These are phyloP conservation scores for Dactylellina sp. DNA, from an alignment of 2,329 filamentous ascomycete species.

Conservation along the genomic window DNA sequence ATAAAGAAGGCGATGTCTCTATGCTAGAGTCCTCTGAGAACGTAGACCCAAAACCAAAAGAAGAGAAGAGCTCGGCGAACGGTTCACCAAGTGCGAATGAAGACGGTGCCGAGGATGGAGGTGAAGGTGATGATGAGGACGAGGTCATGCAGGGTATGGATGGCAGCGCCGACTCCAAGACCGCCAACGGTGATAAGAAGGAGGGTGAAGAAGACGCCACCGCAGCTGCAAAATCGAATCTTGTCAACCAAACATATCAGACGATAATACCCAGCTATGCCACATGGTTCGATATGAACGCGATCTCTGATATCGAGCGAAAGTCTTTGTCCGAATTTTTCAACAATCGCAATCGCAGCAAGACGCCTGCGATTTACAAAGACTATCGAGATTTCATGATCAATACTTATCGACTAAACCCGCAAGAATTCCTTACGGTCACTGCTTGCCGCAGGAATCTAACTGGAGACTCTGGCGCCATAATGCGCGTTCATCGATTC, in stretches of 20 bases:
- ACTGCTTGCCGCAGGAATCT: constrained; percentile 95
- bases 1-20: constrained; percentile 58
- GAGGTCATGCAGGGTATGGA: constrained; percentile 64
- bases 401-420: constrained; percentile 97
- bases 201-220: constrained; percentile 65
- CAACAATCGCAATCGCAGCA: constrained; percentile 97
- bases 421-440: constrained; percentile 94
- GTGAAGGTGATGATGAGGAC: constrained; percentile 58
- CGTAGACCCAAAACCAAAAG: constrained; percentile 51
- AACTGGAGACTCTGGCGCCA: constrained; percentile 96
- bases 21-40: constrained; percentile 59
- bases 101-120: constrained; percentile 47
- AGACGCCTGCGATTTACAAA: constrained; percentile 96
- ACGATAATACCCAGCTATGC: constrained; percentile 98
- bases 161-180: constrained; percentile 68
- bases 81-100: constrained; percentile 53
- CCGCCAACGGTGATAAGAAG: constrained; percentile 64
- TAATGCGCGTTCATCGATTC: constrained; percentile 98
- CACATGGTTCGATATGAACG: constrained; percentile 98
- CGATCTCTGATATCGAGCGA: constrained; percentile 88
- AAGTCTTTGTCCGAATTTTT: constrained; percentile 98
- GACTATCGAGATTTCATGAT: constrained; percentile 99
- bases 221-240: constrained; percentile 87
- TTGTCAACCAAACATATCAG: constrained; percentile 91
- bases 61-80: constrained; percentile 51